Evolutionary conservation across 768 basidiomycete species (phyloP), one percentile per base, ranked within the genome.

Genomic region (Cystobasidium onofrii): DNA sequence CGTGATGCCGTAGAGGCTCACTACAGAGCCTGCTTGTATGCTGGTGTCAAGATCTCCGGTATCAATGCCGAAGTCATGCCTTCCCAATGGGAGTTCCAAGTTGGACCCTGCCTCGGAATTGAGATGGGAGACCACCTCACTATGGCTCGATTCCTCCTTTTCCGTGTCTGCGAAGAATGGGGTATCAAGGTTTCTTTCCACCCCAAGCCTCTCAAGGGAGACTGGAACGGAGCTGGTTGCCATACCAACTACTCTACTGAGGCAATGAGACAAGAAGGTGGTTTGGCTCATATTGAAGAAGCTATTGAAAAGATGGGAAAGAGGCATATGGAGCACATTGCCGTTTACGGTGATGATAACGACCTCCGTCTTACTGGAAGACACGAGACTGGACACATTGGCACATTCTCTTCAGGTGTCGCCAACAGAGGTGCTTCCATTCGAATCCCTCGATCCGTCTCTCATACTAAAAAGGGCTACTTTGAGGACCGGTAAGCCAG

Each of bases 51-150:
- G 85, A 98, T 98, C 84, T 92, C 91, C 77, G 96, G 96, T 81
- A 97, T 99, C 84, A 99, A 98, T 82, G 95, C 95, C 75, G 96
- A 98, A 84, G 95, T 98, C 75, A 98, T 98, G 95, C 95, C 96
- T 18, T 88, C 94, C 71, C 96, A 99, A 82, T 99, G 96, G 96
- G 96, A 99, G 84, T 99, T 95, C 90, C 96, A 99, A 83, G 92
- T 99, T 78, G 95, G 96, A 66, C 96, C 96, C 34, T 98, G 95
- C 79, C 90, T 91, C 81, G 96, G 96, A 69, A 97, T 98, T 82
- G 85, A 89, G 74, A 95, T 98, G 92, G 96, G 96, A 78, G 96
- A 99, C 82, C 95, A 99, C 83, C 88, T 99, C 78, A 96, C 93
- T 92, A 92, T 98, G 87, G 92, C 96, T 43, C 91, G 96, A 78